Evolutionary conservation across 331 rosid genomes (phyloP), one percentile per base, ranked within the genome.

Genomic region (Erythrophleum ivorense): DNA sequence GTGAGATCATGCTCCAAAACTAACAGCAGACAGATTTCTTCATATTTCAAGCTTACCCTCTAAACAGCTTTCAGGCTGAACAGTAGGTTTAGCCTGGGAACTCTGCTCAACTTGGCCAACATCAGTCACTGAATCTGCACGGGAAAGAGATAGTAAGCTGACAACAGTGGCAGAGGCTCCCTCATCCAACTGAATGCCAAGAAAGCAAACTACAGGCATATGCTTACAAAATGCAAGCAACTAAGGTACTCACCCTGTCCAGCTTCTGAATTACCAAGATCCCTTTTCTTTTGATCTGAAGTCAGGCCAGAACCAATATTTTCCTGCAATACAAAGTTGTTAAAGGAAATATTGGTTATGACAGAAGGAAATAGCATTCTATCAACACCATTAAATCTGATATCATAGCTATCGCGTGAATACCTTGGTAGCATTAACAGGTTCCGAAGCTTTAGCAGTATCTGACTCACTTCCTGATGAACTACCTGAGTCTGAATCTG

Each of bases 11-110:
- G 88, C 86, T 81, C 87, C 78, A 72, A 88, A 85, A 86, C 81
- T 83, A 84, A 87, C 81, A 81, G 91, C 87, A 89, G 90, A 88
- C 80, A 87, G 75, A 77, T 88, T 90, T 85, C 91, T 89, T 82
- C 87, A 77, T 50, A 84, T 86, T 84, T 88, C 92, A 88, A 83
- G 90, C 99, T 96, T 96, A 96, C 99, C 99, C 89, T 92, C 98
- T 88, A 83, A 89, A 76, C 68, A 89, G 81, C 59, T 86, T 89
- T 88, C 94, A 82, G 78, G 72, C 46, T 90, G 92, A 41, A 70
- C 62, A 57, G 89, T 78, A 70, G 89, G 87, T 79, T 84, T 82
- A 80, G 81, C 78, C 73, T 24, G 76, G 40, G 83, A 72, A 52
- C 83, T 73, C 68, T 85, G 86, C 79, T 84, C 89, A 55, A 81